Evolutionary conservation across 192 early-diverging fungal genomes (phyloP), one percentile per base, ranked within the genome.

Genomic region (Geosiphon pyriformis): DNA sequence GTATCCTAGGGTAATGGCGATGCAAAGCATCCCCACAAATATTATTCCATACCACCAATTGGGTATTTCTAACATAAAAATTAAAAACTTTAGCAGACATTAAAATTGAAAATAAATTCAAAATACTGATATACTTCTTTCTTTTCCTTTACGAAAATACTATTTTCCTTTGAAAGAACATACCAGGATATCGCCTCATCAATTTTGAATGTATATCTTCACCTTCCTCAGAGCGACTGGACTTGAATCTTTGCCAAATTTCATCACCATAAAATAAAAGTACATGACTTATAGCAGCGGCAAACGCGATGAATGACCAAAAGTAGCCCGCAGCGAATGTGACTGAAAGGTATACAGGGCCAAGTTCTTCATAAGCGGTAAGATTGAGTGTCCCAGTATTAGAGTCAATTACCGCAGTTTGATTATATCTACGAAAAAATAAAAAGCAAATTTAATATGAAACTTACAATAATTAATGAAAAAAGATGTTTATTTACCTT

Each of bases 251-350:
- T 12, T 12, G 37, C 69, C 77, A 78, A 57, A 91, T 83, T 17
- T 88, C 84, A 59, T 71, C 48, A 25, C 87, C 83, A 69, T 91
- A 76, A 75, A 83, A 82, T 20, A 86, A 77, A 8, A 69, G 65
- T 6, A 84, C 74, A 42, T 91, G 86, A 22, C 80, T 73, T 33
- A 90, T 70, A 15, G 78, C 71, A 11, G 67, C 66, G 1, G 74
- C 61, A 17, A 76, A 71, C 7, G 85, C 83, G 65, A 90, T 86
- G 27, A 85, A 78, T 18, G 81, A 79, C 25, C 54, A 58, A 70
- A 65, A 61, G 85, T 82, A 60, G 80, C 71, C 60, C 10, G 81
- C 48, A 12, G 78, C 81, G 61, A 81, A 82, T 72, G 80, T 74
- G 25, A 76, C 55, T 15, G 81, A 70, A 51, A 84, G 67, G 34